Evolutionary conservation across 345 rosid species (phyloP).

Genomic region (Capsella bursapastoris): DNA sequence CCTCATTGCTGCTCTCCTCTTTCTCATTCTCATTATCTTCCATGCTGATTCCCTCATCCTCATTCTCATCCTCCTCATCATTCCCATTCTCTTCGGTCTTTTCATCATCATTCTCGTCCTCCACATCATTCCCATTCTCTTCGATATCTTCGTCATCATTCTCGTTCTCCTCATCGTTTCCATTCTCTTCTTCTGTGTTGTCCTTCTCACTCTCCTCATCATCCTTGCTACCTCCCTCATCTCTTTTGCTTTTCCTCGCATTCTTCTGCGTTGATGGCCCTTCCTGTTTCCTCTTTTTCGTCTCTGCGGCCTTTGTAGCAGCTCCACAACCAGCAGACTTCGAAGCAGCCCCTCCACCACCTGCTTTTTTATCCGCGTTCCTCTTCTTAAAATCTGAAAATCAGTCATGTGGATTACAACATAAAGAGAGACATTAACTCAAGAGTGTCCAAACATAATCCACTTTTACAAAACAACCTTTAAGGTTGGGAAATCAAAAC

Average conservation of each 20-base stretch:
- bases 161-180: not conserved
- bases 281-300: conserved; percentile 56
- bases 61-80: not conserved
- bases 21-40: conserved; percentile 5
- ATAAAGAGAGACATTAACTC: not conserved
- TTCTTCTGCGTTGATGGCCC: conserved; percentile 42
- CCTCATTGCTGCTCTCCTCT: not conserved
- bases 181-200: not conserved
- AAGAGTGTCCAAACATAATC: not conserved
- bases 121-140: conserved; percentile 2
- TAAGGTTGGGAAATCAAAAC: not conserved
- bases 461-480: not conserved
- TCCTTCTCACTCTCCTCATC: conserved; percentile 9
- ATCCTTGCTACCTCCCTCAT: conserved; percentile 9
- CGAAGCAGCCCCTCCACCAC: conserved; percentile 41
- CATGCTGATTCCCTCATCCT: not conserved
- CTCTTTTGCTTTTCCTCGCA: conserved; percentile 45
- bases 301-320: conserved; percentile 48
- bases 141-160: conserved; percentile 8
- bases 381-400: conserved; percentile 66
- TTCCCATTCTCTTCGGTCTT: not conserved
- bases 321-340: conserved; percentile 44
- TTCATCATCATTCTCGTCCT: conserved; percentile 3
- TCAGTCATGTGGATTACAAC: conserved; percentile 15
- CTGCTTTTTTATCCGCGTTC: conserved; percentile 63